These are phyloP conservation scores for Calycina marina DNA, from an alignment of 2,329 filamentous ascomycete genomes.

Conservation along the genomic window DNA sequence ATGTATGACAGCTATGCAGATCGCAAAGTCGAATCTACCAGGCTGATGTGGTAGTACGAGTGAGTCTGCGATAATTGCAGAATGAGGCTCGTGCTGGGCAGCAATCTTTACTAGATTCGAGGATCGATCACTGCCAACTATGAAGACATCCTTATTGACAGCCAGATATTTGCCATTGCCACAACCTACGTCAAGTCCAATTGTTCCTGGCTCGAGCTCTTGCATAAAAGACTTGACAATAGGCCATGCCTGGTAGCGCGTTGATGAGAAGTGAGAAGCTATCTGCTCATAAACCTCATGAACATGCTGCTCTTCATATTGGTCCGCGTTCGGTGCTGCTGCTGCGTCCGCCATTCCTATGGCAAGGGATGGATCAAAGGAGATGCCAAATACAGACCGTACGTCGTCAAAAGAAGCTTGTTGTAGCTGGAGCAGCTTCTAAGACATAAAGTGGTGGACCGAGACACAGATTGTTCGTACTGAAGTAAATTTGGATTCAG, in stretches of 20 bases:
- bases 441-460: no score
- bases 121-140: constrained; percentile 76
- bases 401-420: constrained; percentile 13
- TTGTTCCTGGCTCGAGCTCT: constrained; percentile 47
- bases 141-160: constrained; percentile 63
- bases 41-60: constrained; percentile 66
- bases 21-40: constrained; percentile 67
- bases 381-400: no score
- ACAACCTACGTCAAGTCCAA: constrained; percentile 86
- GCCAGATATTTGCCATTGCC: constrained; percentile 92
- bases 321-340: no score
- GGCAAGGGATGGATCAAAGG: no score
- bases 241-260: constrained; percentile 78
- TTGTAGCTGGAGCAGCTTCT: no score
- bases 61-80: constrained; percentile 66
- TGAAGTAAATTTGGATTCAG: no score
- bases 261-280: constrained; percentile 70
- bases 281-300: constrained; percentile 85
- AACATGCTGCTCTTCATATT: constrained; percentile 77
- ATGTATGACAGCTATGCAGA: constrained; percentile 88
- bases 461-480: no score
- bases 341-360: no score
- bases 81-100: constrained; percentile 35
- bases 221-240: constrained; percentile 69
- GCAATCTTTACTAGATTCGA: constrained; percentile 38